phyloP scores from a whole-genome alignment of 108 stramenopile genomes.

The Discostella stelligeroides region DNA sequence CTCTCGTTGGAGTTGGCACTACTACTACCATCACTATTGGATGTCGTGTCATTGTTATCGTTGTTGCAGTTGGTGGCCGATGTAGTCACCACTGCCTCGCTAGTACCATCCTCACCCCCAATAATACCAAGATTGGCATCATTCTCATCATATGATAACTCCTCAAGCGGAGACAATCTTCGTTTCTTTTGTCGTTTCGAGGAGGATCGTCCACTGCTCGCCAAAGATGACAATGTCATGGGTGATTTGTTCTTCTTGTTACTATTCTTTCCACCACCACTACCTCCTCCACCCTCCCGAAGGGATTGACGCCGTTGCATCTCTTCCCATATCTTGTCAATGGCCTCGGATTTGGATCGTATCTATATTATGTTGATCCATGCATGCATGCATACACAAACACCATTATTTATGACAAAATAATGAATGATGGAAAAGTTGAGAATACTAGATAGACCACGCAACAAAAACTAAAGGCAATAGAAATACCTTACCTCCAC shows the following conservation, averaged over 20 bases:
- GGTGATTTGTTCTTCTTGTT: conserved; percentile 17
- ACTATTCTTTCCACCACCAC: conserved; percentile 11
- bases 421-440: not conserved
- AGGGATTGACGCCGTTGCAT: conserved; percentile 59
- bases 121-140: not conserved
- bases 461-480: not conserved
- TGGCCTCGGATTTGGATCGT: conserved; percentile 64
- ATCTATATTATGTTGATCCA: conserved; percentile 18
- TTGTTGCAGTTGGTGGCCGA: not conserved
- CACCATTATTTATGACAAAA: not conserved
- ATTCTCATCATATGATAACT: conserved; percentile 60
- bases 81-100: not conserved
- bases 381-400: too few relatives aligned
- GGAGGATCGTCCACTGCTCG: too few relatives aligned
- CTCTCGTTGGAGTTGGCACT: too few relatives aligned
- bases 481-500: conserved; percentile 39
- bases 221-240: conserved; percentile 43
- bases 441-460: conserved; percentile 10
- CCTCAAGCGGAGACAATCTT: conserved; percentile 67
- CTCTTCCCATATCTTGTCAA: conserved; percentile 82
- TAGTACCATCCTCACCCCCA: not conserved
- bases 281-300: conserved; percentile 20
- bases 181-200: conserved; percentile 61
- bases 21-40: not conserved
- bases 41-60: conserved; percentile 3